Conservation (phyloP, 2,329 filamentous ascomycete genomes). For the Pseudopithomyces maydicus region DNA sequence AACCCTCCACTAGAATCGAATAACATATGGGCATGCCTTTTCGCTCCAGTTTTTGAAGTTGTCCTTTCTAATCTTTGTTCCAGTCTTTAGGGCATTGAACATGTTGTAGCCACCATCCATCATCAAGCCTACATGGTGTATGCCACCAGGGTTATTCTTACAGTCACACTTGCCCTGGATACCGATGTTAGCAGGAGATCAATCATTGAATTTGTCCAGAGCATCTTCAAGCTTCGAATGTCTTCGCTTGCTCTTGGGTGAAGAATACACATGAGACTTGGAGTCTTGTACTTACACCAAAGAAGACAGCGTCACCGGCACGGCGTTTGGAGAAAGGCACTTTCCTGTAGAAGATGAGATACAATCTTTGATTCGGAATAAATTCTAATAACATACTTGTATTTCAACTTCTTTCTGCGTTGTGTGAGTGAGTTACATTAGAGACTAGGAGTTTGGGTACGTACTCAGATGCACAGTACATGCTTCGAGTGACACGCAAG, state of each 20-base stretch:
- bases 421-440: no score
- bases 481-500: slow-evolving; percentile 24
- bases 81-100: slow-evolving; percentile 30
- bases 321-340: slow-evolving; percentile 23
- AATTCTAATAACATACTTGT: slow-evolving; percentile 18
- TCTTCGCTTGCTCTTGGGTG: no score
- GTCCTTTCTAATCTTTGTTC: slow-evolving; percentile 24
- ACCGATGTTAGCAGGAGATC: not conserved
- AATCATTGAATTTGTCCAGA: not conserved
- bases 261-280: no score
- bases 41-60: slow-evolving; percentile 28
- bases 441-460: no score
- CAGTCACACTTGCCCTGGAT: slow-evolving; percentile 20
- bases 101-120: slow-evolving; percentile 23
- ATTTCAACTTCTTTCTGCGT: slow-evolving; percentile 18
- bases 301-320: slow-evolving; percentile 27
- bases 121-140: slow-evolving; percentile 31
- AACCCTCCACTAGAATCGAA: slow-evolving; percentile 18
- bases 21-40: slow-evolving; percentile 24
- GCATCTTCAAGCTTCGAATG: no score
- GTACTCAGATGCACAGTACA: slow-evolving; percentile 26
- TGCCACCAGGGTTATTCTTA: slow-evolving; percentile 19
- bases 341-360: slow-evolving; percentile 18
- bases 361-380: not conserved
- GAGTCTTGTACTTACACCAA: not conserved